Evolutionary conservation across 2,329 filamentous ascomycete genomes (phyloP).

Genomic region (Botrytis paeoniae): DNA sequence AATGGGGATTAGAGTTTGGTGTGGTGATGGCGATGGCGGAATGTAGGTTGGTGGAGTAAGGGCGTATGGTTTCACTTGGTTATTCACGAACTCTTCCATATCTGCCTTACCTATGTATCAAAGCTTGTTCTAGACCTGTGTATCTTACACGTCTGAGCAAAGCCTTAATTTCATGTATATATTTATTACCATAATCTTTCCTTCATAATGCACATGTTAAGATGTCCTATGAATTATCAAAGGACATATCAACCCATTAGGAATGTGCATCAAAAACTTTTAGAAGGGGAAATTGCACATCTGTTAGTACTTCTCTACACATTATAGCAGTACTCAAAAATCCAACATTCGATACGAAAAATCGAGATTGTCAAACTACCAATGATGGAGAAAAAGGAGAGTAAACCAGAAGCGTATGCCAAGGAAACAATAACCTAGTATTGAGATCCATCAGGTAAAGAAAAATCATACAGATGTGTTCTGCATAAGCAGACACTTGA

Average conservation of each 20-base stretch:
- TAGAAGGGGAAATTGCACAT: background rate
- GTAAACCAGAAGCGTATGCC: background rate
- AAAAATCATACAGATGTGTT: background rate
- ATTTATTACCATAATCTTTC: background rate
- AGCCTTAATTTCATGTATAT: background rate
- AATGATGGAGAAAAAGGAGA: background rate
- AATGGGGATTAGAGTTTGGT: background rate
- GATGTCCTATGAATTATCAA: background rate
- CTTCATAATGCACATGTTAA: background rate
- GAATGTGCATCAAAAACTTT: background rate
- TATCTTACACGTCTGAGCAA: background rate
- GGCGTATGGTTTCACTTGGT: background rate
- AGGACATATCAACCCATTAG: background rate
- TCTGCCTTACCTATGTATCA: too few species aligned
- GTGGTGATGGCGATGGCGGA: background rate
- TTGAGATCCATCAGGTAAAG: background rate
- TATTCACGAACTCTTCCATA: background rate
- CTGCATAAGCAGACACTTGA: background rate
- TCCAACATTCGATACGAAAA: background rate
- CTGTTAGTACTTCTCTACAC: background rate
- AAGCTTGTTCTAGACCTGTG: background rate
- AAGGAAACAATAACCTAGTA: background rate
- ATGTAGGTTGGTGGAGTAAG: background rate
- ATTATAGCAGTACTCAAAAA: background rate
- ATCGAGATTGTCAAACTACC: background rate